Conservation (phyloP, 129 eudicot species). For the Dittrichia graveolens region DNA sequence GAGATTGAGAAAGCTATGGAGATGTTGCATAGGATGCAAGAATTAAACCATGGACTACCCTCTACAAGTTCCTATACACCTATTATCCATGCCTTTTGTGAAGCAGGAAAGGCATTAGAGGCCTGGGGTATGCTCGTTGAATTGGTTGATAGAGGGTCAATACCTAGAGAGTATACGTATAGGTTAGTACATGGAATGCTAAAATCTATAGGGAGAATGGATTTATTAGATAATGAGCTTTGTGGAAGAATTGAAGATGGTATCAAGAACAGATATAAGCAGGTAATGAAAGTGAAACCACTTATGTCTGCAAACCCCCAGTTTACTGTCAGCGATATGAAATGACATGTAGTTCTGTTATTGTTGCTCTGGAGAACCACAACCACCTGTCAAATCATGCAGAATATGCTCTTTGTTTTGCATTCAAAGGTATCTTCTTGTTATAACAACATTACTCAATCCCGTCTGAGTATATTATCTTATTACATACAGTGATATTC, state of each 20-base stretch:
- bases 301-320: constrained; percentile 31
- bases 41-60: constrained; percentile 55
- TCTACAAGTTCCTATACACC: constrained; percentile 89
- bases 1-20: constrained; percentile 78
- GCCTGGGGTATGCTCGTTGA: constrained; percentile 66
- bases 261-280: constrained; percentile 51
- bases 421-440: constrained; percentile 5
- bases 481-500: no score
- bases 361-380: not conserved
- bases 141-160: constrained; percentile 71
- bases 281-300: constrained; percentile 76
- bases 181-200: constrained; percentile 51
- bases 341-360: not conserved
- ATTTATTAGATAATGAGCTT: constrained; percentile 44
- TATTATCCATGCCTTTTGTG: constrained; percentile 79
- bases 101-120: constrained; percentile 65
- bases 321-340: constrained; percentile 8
- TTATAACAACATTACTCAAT: no score
- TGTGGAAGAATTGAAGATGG: constrained; percentile 68
- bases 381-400: not conserved
- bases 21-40: constrained; percentile 75
- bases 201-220: constrained; percentile 46
- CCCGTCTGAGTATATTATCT: no score
- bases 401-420: constrained; percentile 16
- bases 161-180: constrained; percentile 88